These are phyloP conservation scores for Microsporum ferrugineum DNA, from an alignment of 2,329 filamentous ascomycete species.

Conservation along the genomic window DNA sequence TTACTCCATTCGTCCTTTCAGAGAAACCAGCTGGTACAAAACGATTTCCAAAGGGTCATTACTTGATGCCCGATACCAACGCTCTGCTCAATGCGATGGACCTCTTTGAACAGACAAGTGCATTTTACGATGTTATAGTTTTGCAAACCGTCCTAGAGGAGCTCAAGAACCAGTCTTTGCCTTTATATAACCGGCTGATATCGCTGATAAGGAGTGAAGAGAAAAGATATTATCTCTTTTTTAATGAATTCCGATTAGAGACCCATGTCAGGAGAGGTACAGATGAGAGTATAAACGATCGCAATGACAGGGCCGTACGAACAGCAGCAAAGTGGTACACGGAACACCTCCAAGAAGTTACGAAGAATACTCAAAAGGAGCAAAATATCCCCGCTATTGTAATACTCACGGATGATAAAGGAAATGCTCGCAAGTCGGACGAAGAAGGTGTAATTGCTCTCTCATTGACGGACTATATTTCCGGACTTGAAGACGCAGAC, in stretches of 20 bases:
- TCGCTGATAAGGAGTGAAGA: slow-evolving; percentile 88
- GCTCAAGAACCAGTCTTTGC: slow-evolving; percentile 82
- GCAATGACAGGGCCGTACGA: slow-evolving; percentile 86
- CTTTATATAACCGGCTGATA: slow-evolving; percentile 87
- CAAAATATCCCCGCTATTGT: slow-evolving; percentile 63
- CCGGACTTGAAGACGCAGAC: slow-evolving; percentile 69
- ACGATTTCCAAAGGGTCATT: slow-evolving; percentile 74
- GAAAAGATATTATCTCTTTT: slow-evolving; percentile 97
- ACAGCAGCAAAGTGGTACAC: slow-evolving; percentile 82
- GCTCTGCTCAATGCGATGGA: slow-evolving; percentile 93
- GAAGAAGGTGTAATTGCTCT: slow-evolving; percentile 59
- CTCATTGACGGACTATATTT: slow-evolving; percentile 67
- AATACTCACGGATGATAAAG: slow-evolving; percentile 87
- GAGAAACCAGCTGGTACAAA: slow-evolving; percentile 77
- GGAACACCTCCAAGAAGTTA: slow-evolving; percentile 58
- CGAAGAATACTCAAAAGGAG: slow-evolving; percentile 43
- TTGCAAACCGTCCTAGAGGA: slow-evolving; percentile 95
- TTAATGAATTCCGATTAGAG: slow-evolving; percentile 93
- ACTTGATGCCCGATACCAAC: slow-evolving; percentile 92
- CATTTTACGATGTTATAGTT: slow-evolving; percentile 94
- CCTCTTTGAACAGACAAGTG: slow-evolving; percentile 79
- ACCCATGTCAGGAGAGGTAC: slow-evolving; percentile 66
- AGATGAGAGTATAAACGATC: slow-evolving; percentile 86
- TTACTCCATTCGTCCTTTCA: slow-evolving; percentile 73
- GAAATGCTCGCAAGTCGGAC: slow-evolving; percentile 72